Evolutionary conservation across 2,329 filamentous ascomycete genomes (phyloP), one percentile per base, ranked within the genome.

Genomic region (Dactylonectria estremocensis): DNA sequence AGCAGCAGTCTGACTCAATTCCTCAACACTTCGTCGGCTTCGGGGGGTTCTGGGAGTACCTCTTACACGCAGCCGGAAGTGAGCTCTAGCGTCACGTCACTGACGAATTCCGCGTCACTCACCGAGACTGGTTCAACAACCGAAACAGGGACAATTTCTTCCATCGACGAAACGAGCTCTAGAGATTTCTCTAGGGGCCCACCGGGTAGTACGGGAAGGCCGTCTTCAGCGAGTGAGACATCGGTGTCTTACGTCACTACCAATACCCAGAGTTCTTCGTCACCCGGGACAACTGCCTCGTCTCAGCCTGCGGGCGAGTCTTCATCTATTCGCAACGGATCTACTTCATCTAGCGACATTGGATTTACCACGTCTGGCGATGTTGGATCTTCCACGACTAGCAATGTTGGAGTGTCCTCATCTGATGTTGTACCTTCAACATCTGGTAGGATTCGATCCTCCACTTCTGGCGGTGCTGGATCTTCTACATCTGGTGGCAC

Each of bases 1-100:
- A 9, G 46, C 1, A 67, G 57, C 6, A 71, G 53, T 0, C 46
- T 72, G 28, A 66, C 69, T 14, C 31, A 28, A 9, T 64, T 52
- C 9, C 55, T 61, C 35, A 49, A 24, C 2, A 45, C 64, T 5
- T 55, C 22, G 18, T 64, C 72, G 2, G 61, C 63, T 9, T 35
- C 18, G 8, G 35, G 3, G 4, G 31, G 28, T 11, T 61, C 49
- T 1, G 52, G 48, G 5, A 28, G 20, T 2, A 43, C 48, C 0
- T 16, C 43, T 14, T 45, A 61, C 10, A 69, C 66, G 2, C 49
- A 54, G 50, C 2, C 61, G 6, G 63, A 62, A 1, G 64, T 65
- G 48, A 60, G 43, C 3, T 45, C 57, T 18, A 28, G 24, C 24
- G 68, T 61, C 1, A 11, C 64, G n/a, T 71, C 70, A 5, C 58